Evolutionary conservation across 2,329 filamentous ascomycete genomes (phyloP).

Genomic region (Colletotrichum caudatum): DNA sequence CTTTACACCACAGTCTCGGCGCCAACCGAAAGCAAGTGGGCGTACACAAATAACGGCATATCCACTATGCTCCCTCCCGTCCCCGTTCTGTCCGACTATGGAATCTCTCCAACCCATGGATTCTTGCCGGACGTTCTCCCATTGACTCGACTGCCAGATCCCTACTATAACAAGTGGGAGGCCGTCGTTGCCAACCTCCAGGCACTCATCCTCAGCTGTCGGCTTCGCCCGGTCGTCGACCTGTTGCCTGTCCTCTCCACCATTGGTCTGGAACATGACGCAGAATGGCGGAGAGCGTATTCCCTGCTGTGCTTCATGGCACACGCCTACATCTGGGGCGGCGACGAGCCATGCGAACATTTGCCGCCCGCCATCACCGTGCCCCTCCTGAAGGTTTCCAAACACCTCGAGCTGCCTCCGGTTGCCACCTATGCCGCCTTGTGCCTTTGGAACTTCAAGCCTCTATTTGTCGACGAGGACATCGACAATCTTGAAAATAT

Average conservation of each 20-base stretch:
- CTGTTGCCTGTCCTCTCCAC: conserved; percentile 86
- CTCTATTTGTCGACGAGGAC: conserved; percentile 84
- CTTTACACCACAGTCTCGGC: not conserved
- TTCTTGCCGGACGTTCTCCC: conserved; percentile 89
- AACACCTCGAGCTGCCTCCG: conserved; percentile 84
- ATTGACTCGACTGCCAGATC: conserved; percentile 82
- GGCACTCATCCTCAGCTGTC: conserved; percentile 84
- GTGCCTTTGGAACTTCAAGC: conserved; percentile 97
- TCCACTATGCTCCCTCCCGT: conserved; percentile 68
- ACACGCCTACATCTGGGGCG: conserved; percentile 97
- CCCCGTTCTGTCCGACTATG: conserved; percentile 79
- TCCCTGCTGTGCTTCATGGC: conserved; percentile 90
- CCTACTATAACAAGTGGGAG: conserved; percentile 97
- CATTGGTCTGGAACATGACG: conserved; percentile 80
- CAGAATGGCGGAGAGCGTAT: conserved; percentile 95
- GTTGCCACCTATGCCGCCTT: conserved; percentile 95
- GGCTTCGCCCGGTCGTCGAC: conserved; percentile 83
- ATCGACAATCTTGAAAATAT: conserved; percentile 90
- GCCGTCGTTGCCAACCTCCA: conserved; percentile 87
- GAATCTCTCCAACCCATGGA: conserved; percentile 81
- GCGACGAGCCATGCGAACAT: conserved; percentile 81
- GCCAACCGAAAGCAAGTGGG: not conserved
- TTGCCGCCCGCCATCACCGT: conserved; percentile 86
- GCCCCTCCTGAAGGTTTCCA: conserved; percentile 82
- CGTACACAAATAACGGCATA: not conserved